These are phyloP conservation scores for Epichloe sp. DNA, from an alignment of 2,329 filamentous ascomycete species.

Conservation along the genomic window DNA sequence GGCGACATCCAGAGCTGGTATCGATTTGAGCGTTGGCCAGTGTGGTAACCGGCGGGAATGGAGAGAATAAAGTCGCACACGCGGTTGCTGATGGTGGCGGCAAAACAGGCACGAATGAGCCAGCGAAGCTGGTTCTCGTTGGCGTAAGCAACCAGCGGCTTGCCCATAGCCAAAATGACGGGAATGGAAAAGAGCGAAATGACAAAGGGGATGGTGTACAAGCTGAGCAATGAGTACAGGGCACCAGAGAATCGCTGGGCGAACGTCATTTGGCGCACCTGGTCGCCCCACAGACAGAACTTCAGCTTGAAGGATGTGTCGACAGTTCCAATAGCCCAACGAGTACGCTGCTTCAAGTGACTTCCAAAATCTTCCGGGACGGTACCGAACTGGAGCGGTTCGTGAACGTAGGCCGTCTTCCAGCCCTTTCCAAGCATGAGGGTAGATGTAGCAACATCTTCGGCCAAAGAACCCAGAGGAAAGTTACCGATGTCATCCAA, in stretches of 20 bases:
- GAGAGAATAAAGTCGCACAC: constrained; percentile 45
- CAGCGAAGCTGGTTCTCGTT: constrained; percentile 40
- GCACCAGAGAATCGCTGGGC: constrained; percentile 47
- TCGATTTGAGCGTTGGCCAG: constrained; percentile 41
- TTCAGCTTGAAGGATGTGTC: constrained; percentile 47
- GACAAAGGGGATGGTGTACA: constrained; percentile 42
- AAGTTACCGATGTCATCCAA: constrained; percentile 50
- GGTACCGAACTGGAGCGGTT: constrained; percentile 46
- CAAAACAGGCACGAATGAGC: constrained; percentile 43
- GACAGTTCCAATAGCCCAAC: constrained; percentile 43
- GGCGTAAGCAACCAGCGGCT: constrained; percentile 43
- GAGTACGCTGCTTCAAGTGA: constrained; percentile 43
- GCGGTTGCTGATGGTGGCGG: constrained; percentile 35
- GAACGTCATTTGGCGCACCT: constrained; percentile 38
- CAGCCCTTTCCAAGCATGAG: constrained; percentile 47
- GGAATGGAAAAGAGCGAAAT: constrained; percentile 45
- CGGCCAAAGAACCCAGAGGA: constrained; percentile 44
- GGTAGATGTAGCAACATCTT: constrained; percentile 47
- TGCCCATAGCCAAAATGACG: constrained; percentile 42
- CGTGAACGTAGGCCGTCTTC: constrained; percentile 47
- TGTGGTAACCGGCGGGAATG: constrained; percentile 45
- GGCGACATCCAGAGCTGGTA: constrained; percentile 51
- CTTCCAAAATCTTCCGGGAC: constrained; percentile 43
- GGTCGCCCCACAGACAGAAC: constrained; percentile 43
- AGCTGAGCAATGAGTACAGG: constrained; percentile 39